Evolutionary conservation across 1,284 basidiomycete species (phyloP), one percentile per base, ranked within the genome.

Genomic region (Leccinum solheimii): DNA sequence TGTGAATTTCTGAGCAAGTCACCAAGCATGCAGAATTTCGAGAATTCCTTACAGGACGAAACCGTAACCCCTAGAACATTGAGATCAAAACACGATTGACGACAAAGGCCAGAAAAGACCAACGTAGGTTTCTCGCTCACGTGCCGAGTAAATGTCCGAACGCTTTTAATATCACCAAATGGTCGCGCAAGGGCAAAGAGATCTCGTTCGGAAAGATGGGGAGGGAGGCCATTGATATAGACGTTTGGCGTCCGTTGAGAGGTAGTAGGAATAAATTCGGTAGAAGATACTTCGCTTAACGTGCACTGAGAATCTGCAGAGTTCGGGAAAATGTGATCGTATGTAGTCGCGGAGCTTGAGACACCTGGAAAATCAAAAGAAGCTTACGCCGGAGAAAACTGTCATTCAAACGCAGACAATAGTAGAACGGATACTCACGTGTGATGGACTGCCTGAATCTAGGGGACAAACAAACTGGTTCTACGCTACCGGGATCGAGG

Each of bases 181-280:
- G 80, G 82, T 21, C 78, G 74, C 26, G 83, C 77, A 38, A 88
- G 80, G 34, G 81, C 81, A 67, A 82, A 84, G 34, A 88, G 75
- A 60, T 86, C 80, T 61, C 86, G 84, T 65, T 87, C 86, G 0
- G 85, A 82, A 67, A 79, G 87, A 70, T 86, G 81, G 10, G 86
- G 83, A 2, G 85, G 86, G 5, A 88, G 78, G 6, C 86, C 86
- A 67, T 88, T 88, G 71, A 88, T 86, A 68, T 88, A 88, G 2
- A 88, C 84, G 64, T 88, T 88, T 0, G 86, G 82, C 1, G 84
- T 82, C 63, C 76, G 66, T 49, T 69, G 62, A 49, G 65, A 66
- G 14, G 64, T 62, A n/a, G 55, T 8, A 1, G 62, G 57, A 36
- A 66, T 50, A 4, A 60, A 59, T 51, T 68, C 69, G 3, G 61